phyloP scores from a whole-genome alignment of 2,329 filamentous ascomycete genomes.

The Diplodia seriata region DNA sequence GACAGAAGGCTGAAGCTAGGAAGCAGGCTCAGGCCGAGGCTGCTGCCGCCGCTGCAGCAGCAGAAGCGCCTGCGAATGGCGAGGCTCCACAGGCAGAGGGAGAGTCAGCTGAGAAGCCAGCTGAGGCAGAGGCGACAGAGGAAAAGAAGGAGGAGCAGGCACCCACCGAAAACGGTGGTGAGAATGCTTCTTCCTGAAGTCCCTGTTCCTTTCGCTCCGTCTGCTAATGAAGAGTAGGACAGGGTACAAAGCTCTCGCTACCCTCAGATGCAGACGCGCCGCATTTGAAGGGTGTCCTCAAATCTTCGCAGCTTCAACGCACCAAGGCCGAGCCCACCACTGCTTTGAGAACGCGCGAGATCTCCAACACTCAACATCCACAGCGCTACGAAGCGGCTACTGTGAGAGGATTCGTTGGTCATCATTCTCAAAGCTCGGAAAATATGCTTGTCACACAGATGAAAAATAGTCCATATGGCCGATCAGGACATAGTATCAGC shows the following conservation, averaged over 20 bases:
- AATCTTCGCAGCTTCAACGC: background rate
- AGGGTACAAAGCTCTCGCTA: too few species aligned
- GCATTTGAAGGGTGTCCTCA: background rate
- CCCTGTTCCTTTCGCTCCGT: constrained; percentile 3
- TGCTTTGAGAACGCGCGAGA: background rate
- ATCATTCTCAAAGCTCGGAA: constrained; percentile 11
- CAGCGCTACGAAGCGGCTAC: constrained; percentile 6
- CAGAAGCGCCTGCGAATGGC: constrained; percentile 36
- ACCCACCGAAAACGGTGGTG: constrained; percentile 32
- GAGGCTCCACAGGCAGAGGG: constrained; percentile 31
- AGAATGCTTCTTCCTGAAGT: constrained; percentile 26
- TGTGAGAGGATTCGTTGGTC: background rate
- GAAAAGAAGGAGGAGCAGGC: constrained; percentile 31
- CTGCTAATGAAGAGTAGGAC: constrained; percentile 25
- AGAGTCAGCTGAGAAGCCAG: constrained; percentile 1
- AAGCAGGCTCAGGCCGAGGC: constrained; percentile 42
- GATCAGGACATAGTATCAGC: background rate
- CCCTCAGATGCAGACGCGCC: background rate
- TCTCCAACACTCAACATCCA: background rate
- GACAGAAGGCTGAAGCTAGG: constrained; percentile 22
- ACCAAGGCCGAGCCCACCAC: background rate
- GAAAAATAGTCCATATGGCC: background rate
- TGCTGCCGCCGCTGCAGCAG: constrained; percentile 39
- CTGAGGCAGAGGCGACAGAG: constrained; percentile 20
- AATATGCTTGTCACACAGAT: constrained; percentile 13